Base-by-base conservation (phyloP, 257 asterid genomes). In the Plantago elongata region DNA sequence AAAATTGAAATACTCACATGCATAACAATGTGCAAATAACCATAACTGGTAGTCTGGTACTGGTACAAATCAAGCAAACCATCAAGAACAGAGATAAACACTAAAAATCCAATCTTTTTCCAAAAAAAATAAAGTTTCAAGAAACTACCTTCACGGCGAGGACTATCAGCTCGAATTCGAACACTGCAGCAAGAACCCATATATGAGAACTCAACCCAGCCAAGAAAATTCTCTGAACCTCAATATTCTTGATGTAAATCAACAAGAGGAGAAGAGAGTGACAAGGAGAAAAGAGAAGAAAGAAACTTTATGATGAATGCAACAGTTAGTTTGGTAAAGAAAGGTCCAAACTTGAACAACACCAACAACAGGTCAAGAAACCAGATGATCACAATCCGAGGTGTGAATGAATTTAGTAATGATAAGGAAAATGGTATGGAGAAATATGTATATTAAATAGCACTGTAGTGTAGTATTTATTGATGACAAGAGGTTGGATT, bases 101-200 rank as follows among this genome's bases (percentile, higher is more conserved):
- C 10, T 3, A 59, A 13, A 11, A 63, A 18, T 13, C 9, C 1
- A 22, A 22, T 22, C 27, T 22, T 45, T 29, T 12, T 3, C 22
- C 11, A 15, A n/a, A 40, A 37, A 40, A 43, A 46, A 37, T 38
- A 1, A 11, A 70, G 69, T 43, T 9, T 38, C 10, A 60, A 40
- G 3, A 59, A 43, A 64, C 72, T 81, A 87, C 96, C 96, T 75
- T 85, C 84, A 58, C 87, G 76, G 10, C 72, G 80, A 67, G 94
- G 90, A 62, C 87, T 80, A 48, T 87, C 81, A 7, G 89, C 88
- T 70, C 88, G 70, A 15, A 87, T 79, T 51, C 90, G 84, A 42
- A 76, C 84, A 65, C 96, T 87, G 72, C 66, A 72, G 73, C 87
- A 87, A 77, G 94, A 84, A 70, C 96, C 96, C 96, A 87, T 87